Base-by-base conservation (phyloP, 2,329 filamentous ascomycete genomes). In the Fusarium sp. region DNA sequence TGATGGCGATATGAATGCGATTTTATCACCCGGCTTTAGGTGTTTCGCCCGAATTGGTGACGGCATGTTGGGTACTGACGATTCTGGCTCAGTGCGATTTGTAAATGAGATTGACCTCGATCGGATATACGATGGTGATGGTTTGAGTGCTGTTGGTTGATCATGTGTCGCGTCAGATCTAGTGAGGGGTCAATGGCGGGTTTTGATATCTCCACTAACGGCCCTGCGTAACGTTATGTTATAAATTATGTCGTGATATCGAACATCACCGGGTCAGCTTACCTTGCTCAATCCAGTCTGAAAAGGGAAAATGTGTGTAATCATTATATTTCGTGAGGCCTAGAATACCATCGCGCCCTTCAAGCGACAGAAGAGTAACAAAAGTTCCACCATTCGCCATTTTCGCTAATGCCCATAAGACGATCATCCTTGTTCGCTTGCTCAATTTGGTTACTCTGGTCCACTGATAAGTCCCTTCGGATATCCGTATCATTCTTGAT, bases 1-100 rank as follows among this genome's bases (percentile, higher is more conserved):
- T 1, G 83, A 85, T 16, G 83, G 83, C 3, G 83, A 84, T 52
- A 85, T 74, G 63, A 83, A 81, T 4, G 80, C 83, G 15, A 85
- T 82, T 12, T 82, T 85, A 3, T 69, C 81, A 30, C 82, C 82
- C 1, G 80, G 78, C 62, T 78, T 44, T 1, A 85, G 74, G 6
- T 76, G 73, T 42, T 78, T 79, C 5, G 79, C 74, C 9, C 71
- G 37, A 8, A 80, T 73, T 13, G 68, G 53, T 2, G 75, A 71
- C 6, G 68, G 65, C 75, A 77, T 77, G 3, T 6, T 56, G 47
- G 9, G 9, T 18, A 3, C 4, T 40, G 13, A 9, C 1, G 11
- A 33, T 7, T 19, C 13, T 33, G 4, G 0, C 11, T 33, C 13
- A 11, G 7, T 5, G 16, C 10, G 13, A 19, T 4, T 16, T 15